Base-by-base conservation (phyloP, 768 basidiomycete species). In the Lactarius akahatsu region DNA sequence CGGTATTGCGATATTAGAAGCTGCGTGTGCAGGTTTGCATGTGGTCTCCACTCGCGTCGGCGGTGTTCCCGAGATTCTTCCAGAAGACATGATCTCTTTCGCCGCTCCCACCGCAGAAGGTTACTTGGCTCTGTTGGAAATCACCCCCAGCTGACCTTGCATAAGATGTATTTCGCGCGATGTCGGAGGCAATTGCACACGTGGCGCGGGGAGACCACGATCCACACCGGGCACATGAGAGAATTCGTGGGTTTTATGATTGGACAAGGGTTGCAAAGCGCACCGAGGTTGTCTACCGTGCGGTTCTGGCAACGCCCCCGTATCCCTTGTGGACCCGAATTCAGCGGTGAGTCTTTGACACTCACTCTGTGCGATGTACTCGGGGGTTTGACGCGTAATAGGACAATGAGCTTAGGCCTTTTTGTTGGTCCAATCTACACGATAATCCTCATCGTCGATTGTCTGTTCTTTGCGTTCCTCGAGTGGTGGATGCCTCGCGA, bases 1-100 rank as follows among this genome's bases (percentile, higher is more conserved):
- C 71, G 96, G 97, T 0, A 98, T 96, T 70, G 92, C 91, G n/a
- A 95, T 96, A 69, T 83, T 99, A 52, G 97, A 99, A 79, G 97
- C 96, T 0, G 97, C 97, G 0, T 96, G 92, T 69, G 87, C 94
- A 0, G 96, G 97, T 1, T 81, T 98, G 18, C 96, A 96, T 73
- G 90, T 98, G 59, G 96, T 98, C 58, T 89, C 89, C 50, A 98
- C 97, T 0, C 86, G 88, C 54, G 96, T 98, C 0, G 97, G 97
- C 0, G 97, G 97, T 0, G 92, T 98, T 0, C 94, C 96, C 0
- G 97, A 98, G 76, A 91, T 98, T 62, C 79, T 99, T 16, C 97
- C 97, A 0, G 80, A 87, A 65, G 93, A 96, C 71, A 92, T 98
- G 91, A 94, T 98, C 66, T 93, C 92, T 59, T 97, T 98, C 73